A percentile compares a stretch with the other conserved stretches of the same genome.
Evolutionary conservation across 2,329 filamentous ascomycete species (phyloP).

Genomic region (Verticillium dahliae): DNA sequence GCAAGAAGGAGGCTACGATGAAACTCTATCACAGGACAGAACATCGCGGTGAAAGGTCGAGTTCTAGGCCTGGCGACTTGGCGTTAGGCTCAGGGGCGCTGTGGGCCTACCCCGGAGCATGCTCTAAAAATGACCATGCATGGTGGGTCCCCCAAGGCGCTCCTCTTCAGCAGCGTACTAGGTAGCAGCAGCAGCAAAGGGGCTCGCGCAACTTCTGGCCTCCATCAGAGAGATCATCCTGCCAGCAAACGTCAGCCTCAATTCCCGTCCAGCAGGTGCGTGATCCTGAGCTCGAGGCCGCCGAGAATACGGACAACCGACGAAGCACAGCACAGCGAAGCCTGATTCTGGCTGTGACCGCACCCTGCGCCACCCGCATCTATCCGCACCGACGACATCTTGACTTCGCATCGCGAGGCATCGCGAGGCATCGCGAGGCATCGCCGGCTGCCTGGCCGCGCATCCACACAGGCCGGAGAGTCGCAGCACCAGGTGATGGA

Average conservation of each 20-base stretch:
- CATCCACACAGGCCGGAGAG: background rate
- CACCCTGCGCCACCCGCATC: background rate
- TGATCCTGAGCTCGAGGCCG: too few relatives aligned
- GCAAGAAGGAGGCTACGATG: background rate
- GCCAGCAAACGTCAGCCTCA: background rate
- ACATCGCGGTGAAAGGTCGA: background rate
- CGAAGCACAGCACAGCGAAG: too few relatives aligned
- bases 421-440: background rate
- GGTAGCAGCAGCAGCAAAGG: background rate
- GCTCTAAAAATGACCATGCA: background rate
- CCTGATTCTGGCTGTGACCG: too few relatives aligned
- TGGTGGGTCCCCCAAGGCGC: background rate
- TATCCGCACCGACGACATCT: background rate
- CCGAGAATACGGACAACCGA: too few relatives aligned
- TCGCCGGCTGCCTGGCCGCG: background rate
- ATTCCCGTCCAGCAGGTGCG: background rate
- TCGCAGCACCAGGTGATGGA: background rate
- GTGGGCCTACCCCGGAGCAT: background rate
- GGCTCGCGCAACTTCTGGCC: background rate
- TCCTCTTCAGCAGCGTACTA: background rate
- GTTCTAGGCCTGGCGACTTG: background rate
- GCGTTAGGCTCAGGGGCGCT: background rate
- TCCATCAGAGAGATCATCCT: background rate
- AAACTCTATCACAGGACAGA: background rate
- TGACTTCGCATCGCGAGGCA: background rate